Base-by-base conservation (phyloP, 768 basidiomycete genomes). In the Leucogyrophana mollusca region DNA sequence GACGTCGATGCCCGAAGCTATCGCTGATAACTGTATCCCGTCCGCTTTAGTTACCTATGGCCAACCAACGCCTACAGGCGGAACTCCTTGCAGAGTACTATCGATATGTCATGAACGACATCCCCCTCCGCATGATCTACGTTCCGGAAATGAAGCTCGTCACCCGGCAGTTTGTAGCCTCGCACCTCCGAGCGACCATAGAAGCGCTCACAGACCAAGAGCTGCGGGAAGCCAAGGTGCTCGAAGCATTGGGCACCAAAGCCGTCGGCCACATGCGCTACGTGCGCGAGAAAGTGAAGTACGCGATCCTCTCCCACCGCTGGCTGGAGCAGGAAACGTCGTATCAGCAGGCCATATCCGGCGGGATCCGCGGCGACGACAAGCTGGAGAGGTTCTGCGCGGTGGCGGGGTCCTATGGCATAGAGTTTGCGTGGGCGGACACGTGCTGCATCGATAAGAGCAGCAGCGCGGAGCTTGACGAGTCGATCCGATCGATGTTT, bases 391-490 rank as follows among this genome's bases (percentile, higher is more conserved):
- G 14, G 17, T 43, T 17, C 10, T 43, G 42, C 30, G 16, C n/a
- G 16, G 20, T 21, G 14, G 42, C 42, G 16, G 32, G 13, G 24
- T 21, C 3, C 5, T 13, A 18, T n/a, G 13, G 6, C 10, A 11
- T 18, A 4, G 25, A 43, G 8, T 43, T 43, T 4, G 25, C 20
- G 16, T 43, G 42, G 42, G 4, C 42, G 13, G 42, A 43, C 34
- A 43, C 42, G 7, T 30, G 27, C 13, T 30, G 27, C 13, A 30
- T 30, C 27, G 27, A 30, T 30, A 30, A 30, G 13, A 30, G 27
- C 27, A 30, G 42, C 18, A 43, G 42, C n/a, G 17, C 30, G 11
- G 42, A 43, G 11, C 42, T 43, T 13, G 42, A 43, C 13, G 42
- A 43, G 30, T 43, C 42, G 30, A 43, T 43, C 16, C 30, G 27